Percentiles rank a stretch among this genome's conserved stretches.
Conservation (phyloP, 2,329 filamentous ascomycete species). For the Paecilomyces fulvus region DNA sequence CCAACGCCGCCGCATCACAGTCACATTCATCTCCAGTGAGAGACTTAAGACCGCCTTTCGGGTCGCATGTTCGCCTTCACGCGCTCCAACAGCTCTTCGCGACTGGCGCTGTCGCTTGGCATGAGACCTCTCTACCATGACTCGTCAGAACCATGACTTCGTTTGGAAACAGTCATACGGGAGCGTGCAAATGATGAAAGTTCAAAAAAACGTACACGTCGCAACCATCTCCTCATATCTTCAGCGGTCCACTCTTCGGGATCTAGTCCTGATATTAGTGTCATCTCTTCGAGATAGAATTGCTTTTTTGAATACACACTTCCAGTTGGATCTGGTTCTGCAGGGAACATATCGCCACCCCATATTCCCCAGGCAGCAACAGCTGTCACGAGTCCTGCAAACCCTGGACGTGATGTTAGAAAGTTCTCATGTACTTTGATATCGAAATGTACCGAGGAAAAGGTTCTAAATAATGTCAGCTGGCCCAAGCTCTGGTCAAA, state of each 20-base stretch:
- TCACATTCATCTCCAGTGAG: background rate
- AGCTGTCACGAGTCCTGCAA: constrained; percentile 72
- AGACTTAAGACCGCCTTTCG: constrained; percentile 14
- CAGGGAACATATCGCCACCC: constrained; percentile 76
- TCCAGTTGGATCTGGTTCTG: constrained; percentile 66
- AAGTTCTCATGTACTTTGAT: background rate
- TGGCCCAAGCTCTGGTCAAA: background rate
- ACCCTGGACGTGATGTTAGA: constrained; percentile 48
- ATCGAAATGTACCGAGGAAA: constrained; percentile 51
- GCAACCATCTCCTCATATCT: constrained; percentile 74
- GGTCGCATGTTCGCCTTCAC: constrained; percentile 60
- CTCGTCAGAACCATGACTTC: background rate
- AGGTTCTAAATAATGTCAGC: constrained; percentile 47
- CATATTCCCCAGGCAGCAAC: constrained; percentile 78
- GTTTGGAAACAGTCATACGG: background rate
- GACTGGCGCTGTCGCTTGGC: constrained; percentile 50
- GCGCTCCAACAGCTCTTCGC: constrained; percentile 57
- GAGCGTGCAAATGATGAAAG: background rate
- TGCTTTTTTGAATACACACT: constrained; percentile 40
- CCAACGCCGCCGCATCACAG: background rate
- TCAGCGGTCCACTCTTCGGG: constrained; percentile 67
- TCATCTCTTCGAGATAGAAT: background rate
- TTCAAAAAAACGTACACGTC: constrained; percentile 52
- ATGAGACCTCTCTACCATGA: constrained; percentile 52
- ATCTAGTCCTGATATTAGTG: constrained; percentile 33